Evolutionary conservation across 2,329 filamentous ascomycete species (phyloP), one percentile per base, ranked within the genome.

Genomic region (Nectriaceae sp.): DNA sequence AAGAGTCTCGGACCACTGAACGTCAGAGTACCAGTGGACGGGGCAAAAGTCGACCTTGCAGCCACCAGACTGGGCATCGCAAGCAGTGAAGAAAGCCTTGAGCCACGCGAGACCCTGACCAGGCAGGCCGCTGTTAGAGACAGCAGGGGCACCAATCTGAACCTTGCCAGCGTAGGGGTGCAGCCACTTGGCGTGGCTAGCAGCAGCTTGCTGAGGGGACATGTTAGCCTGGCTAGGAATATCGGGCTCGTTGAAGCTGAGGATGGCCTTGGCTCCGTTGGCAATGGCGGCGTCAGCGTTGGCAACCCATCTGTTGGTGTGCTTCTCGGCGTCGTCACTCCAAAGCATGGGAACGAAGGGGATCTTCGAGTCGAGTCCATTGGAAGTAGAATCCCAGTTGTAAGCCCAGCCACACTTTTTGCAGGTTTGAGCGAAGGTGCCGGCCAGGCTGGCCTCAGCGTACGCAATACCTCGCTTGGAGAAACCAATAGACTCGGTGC

Each of bases 171-270:
- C 58, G 64, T 78, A 84, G 19, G 74, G 73, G 71, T 79, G 78
- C 73, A 87, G 74, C 65, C 73, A 74, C 62, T 76, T 57, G 46
- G 74, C 76, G 68, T 83, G 83, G 21, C 68, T 69, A 1, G 65
- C 33, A n/a, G 82, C 83, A 33, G 83, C 83, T 2, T 61, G 64
- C 5, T 59, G 59, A n/a, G 82, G 71, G 20, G 68, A 65, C 65
- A 87, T 65, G 73, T 85, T 80, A 59, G 82, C 72, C 70, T 89
- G 85, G n/a, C 64, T 64, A 11, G 58, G 56, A 53, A 78, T 76
- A 67, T 90, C 87, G 39, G 83, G 83, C 75, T 90, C 86, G 76
- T 90, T 90, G 79, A 88, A 88, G 66, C 77, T 76, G 62, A 89
- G 76, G 46, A 89, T 67, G 59, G 77, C 74, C 53, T 74, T 78